phyloP scores from a whole-genome alignment of 2,329 filamentous ascomycete species.

The Beauveria scarabaeidicola region DNA sequence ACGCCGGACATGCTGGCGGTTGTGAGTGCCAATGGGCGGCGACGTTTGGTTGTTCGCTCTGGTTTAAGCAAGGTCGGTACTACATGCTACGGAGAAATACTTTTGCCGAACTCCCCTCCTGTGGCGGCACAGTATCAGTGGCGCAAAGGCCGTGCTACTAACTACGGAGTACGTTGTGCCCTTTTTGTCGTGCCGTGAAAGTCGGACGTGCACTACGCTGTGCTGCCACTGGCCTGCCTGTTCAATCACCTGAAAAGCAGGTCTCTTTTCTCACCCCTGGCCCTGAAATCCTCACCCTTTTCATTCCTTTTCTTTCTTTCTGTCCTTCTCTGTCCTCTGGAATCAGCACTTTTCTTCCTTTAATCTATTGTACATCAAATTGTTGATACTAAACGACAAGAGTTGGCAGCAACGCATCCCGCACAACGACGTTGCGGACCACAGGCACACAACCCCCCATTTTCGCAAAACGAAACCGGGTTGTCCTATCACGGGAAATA shows the following conservation, averaged over 20 bases:
- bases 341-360: not conserved
- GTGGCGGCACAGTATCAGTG: not conserved
- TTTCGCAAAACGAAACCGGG: not conserved
- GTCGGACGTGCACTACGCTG: not conserved
- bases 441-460: not conserved
- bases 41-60: not conserved
- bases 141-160: not conserved
- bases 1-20: conserved; percentile 13
- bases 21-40: not conserved
- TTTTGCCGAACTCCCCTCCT: not conserved
- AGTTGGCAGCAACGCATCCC: not conserved
- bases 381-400: not conserved
- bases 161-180: no score
- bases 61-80: no score
- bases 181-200: not conserved
- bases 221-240: not conserved
- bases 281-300: conserved; percentile 13
- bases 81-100: not conserved
- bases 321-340: not conserved
- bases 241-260: not conserved
- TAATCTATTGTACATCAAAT: not conserved
- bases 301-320: conserved; percentile 7
- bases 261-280: conserved; percentile 12
- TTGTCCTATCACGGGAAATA: not conserved
- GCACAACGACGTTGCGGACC: not conserved